phyloP scores from a whole-genome alignment of 768 basidiomycete genomes.

The Boletus edulis region DNA sequence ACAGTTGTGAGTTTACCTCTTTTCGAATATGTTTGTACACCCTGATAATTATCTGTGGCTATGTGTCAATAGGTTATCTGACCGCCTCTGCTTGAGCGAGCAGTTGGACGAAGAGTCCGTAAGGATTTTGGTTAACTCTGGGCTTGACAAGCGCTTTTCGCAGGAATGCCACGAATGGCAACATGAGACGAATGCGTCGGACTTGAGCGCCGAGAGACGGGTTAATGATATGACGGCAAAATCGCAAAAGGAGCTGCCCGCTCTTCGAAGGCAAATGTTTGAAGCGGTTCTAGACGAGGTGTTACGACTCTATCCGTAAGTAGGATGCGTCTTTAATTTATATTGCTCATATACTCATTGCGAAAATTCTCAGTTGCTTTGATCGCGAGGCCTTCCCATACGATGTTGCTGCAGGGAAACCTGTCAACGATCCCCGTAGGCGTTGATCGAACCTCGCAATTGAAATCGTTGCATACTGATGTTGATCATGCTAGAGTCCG shows the following conservation, averaged over 20 bases:
- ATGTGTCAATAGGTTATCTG: slow-evolving; percentile 15
- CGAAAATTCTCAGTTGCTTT: slow-evolving; percentile 5
- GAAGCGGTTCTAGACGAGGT: slow-evolving; percentile 26
- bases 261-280: slow-evolving; percentile 18
- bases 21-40: neutral
- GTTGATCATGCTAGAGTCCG: slow-evolving; percentile 1
- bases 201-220: neutral
- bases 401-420: neutral
- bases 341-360: neutral
- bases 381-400: slow-evolving; percentile 15
- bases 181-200: slow-evolving; percentile 3
- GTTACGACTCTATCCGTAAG: slow-evolving; percentile 25
- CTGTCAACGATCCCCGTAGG: slow-evolving; percentile 4
- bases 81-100: slow-evolving; percentile 23
- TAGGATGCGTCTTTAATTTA: neutral
- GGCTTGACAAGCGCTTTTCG: slow-evolving; percentile 29
- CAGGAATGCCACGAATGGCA: slow-evolving; percentile 24
- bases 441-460: too few relatives aligned
- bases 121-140: slow-evolving; percentile 25
- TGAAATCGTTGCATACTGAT: neutral
- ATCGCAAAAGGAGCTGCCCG: slow-evolving; percentile 2
- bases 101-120: slow-evolving; percentile 26
- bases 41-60: neutral
- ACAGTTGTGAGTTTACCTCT: slow-evolving; percentile 16
- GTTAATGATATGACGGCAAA: neutral